Conservation (phyloP, 306 rosid genomes). For the Castanea sativa region DNA sequence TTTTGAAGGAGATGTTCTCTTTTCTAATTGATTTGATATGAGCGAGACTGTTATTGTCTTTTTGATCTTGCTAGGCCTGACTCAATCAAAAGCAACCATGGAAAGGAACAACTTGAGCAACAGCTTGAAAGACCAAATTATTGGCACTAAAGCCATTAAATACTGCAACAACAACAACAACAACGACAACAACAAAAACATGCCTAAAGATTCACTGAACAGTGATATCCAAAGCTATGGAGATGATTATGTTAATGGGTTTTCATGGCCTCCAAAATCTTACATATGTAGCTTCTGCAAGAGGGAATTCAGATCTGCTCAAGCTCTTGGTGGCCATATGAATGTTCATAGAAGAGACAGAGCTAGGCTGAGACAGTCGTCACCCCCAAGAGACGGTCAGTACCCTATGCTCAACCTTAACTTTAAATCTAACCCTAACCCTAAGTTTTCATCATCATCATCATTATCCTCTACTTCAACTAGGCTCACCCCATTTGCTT, state of each 20-base stretch:
- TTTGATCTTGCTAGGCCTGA: slow-evolving; percentile 25
- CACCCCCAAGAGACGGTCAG: slow-evolving; percentile 44
- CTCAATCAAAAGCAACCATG: slow-evolving; percentile 30
- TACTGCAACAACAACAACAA: slow-evolving; percentile 17
- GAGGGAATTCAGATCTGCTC: slow-evolving; percentile 92
- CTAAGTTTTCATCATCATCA: slow-evolving; percentile 38
- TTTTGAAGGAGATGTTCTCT: slow-evolving; percentile 16
- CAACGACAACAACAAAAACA: slow-evolving; percentile 10
- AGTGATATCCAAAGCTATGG: slow-evolving; percentile 8
- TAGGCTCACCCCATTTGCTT: slow-evolving; percentile 27
- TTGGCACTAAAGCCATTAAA: slow-evolving; percentile 5
- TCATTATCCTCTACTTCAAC: slow-evolving; percentile 17
- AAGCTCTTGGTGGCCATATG: slow-evolving; percentile 97
- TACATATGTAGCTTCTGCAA: slow-evolving; percentile 86
- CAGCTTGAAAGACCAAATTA: slow-evolving; percentile 30
- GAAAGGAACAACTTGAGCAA: slow-evolving; percentile 36
- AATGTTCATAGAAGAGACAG: slow-evolving; percentile 93
- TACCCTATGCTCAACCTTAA: slow-evolving; percentile 37
- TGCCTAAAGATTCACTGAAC: slow-evolving; percentile 25
- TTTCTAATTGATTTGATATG: slow-evolving; percentile 21
- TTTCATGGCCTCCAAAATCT: slow-evolving; percentile 91
- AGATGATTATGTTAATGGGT: slow-evolving; percentile 49
- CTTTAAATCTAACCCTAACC: slow-evolving; percentile 42
- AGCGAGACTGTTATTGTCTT: slow-evolving; percentile 32
- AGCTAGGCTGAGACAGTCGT: slow-evolving; percentile 67